Percentiles rank a stretch among this genome's conserved stretches.
Evolutionary conservation across 257 asterid genomes (phyloP).

Genomic region (Craterostigma plantagineum): DNA sequence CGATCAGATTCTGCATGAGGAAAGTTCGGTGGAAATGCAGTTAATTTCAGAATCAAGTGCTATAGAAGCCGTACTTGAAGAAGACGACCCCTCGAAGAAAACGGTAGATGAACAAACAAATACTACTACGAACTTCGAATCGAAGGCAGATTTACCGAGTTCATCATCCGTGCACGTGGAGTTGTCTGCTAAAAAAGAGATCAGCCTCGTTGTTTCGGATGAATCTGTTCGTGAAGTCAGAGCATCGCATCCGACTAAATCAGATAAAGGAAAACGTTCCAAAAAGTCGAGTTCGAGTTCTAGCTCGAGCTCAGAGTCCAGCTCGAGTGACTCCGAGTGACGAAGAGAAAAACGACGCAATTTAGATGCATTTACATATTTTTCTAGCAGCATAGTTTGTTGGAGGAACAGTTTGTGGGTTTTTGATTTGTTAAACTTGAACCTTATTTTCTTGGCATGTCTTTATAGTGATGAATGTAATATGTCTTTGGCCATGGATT

Average conservation of each 20-base stretch:
- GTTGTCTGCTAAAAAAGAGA: no score
- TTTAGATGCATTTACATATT: no score
- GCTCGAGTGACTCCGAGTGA: constrained; percentile 38
- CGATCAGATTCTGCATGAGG: constrained; percentile 10
- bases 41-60: constrained; percentile 17
- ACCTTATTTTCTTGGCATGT: no score
- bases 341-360: no score
- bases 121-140: constrained; percentile 6
- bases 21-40: constrained; percentile 12
- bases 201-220: constrained; percentile 10
- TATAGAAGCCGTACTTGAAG: constrained; percentile 8
- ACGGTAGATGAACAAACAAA: no score
- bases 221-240: constrained; percentile 13
- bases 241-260: constrained; percentile 11
- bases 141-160: no score
- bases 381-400: no score
- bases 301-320: constrained; percentile 38
- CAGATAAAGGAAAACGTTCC: constrained; percentile 19
- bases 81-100: constrained; percentile 4
- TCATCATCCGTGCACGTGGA: no score
- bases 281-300: constrained; percentile 37
- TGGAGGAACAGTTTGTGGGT: no score
- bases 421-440: no score
- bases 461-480: no score
- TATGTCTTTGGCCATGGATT: no score